These are phyloP conservation scores for Plasmodiophora brassicae DNA, from an alignment of 208 protist species.

Conservation along the genomic window DNA sequence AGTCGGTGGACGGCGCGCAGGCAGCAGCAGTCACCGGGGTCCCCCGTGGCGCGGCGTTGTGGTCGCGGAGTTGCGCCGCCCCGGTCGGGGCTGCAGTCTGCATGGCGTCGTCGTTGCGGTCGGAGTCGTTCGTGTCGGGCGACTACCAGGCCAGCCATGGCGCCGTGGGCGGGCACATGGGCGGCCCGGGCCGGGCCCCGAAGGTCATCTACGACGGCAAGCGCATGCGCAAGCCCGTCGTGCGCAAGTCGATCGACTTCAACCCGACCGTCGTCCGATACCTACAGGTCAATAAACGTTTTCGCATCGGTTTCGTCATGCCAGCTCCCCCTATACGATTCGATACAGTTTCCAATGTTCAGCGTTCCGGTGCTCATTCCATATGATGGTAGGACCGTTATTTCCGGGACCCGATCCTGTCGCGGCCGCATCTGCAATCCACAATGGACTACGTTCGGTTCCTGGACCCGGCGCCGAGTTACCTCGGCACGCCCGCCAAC, in stretches of 20 bases:
- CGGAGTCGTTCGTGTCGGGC: slow-evolving; percentile 16
- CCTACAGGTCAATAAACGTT: background rate
- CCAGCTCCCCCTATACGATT: background rate
- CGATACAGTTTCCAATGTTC: background rate
- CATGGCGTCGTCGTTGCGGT: background rate
- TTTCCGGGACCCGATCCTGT: background rate
- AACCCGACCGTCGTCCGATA: slow-evolving; percentile 1
- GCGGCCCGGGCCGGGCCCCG: background rate
- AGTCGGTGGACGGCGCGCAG: too few relatives aligned
- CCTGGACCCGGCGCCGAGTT: background rate
- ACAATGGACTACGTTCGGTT: slow-evolving; percentile 5
- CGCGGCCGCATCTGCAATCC: background rate
- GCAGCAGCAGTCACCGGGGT: too few relatives aligned
- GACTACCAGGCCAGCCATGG: too few relatives aligned
- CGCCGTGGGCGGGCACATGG: background rate
- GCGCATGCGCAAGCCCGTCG: slow-evolving; percentile 13
- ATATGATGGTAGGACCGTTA: background rate
- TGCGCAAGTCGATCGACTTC: slow-evolving; percentile 15
- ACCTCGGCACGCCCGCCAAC: background rate
- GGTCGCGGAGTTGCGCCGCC: too few relatives aligned
- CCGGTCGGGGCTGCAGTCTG: too few relatives aligned
- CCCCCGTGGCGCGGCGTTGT: too few relatives aligned
- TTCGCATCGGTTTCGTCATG: background rate
- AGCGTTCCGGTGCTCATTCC: background rate
- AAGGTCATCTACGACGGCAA: slow-evolving; percentile 28